Evolutionary conservation across 2,329 filamentous ascomycete species (phyloP).

Genomic region (Cytospora schulzeri): DNA sequence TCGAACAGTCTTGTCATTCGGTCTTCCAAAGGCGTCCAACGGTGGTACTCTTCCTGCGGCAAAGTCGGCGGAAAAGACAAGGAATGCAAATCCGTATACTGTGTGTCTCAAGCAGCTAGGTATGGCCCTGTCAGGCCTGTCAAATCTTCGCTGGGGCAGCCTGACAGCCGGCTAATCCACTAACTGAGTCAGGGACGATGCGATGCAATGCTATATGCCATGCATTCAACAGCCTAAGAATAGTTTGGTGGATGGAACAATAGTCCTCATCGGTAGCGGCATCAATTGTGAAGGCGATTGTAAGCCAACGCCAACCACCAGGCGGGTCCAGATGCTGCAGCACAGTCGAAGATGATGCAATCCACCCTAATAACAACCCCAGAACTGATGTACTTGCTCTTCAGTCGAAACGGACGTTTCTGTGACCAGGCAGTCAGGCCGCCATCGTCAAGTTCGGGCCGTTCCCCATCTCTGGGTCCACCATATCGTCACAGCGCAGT

Average conservation of each 20-base stretch:
- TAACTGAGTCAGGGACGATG: neutral
- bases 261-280: neutral
- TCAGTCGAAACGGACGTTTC: neutral
- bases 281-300: conserved; percentile 7
- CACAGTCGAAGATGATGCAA: conserved; percentile 1
- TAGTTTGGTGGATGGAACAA: neutral
- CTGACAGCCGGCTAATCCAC: conserved; percentile 2
- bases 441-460: conserved; percentile 16
- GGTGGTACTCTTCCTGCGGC: conserved; percentile 5
- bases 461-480: conserved; percentile 19
- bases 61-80: conserved; percentile 13
- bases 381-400: neutral
- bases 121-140: neutral
- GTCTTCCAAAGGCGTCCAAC: conserved; percentile 11
- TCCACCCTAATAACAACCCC: neutral
- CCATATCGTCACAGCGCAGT: conserved; percentile 21
- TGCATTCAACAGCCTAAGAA: conserved; percentile 7
- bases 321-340: neutral
- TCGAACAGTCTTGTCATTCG: conserved; percentile 7
- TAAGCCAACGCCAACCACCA: conserved; percentile 7
- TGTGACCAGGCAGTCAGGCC: neutral
- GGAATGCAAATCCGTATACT: conserved; percentile 15
- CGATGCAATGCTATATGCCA: conserved; percentile 17
- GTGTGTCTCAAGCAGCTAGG: neutral
- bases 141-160: neutral